Percentiles rank a stretch among this genome's conserved stretches.
Evolutionary conservation across 441 rosid genomes (phyloP).

Genomic region (Erodium texanum): DNA sequence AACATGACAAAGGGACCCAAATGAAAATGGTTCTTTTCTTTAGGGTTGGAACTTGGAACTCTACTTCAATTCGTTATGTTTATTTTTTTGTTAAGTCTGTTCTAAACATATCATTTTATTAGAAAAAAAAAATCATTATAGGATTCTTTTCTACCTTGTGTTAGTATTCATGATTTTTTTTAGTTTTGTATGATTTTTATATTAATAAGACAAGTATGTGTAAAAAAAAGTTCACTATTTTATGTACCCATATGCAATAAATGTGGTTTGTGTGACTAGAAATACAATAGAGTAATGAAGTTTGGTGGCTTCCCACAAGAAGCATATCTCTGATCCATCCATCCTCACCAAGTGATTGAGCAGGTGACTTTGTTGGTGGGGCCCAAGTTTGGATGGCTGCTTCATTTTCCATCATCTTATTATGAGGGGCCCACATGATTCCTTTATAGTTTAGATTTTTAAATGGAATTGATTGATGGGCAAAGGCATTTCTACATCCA

Average conservation of each 20-base stretch:
- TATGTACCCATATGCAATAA: no score
- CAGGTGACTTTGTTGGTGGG: background rate
- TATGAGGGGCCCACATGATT: background rate
- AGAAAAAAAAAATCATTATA: no score
- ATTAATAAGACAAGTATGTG: no score
- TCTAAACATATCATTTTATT: no score
- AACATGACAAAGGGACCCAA: conserved; percentile 35
- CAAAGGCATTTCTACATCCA: background rate
- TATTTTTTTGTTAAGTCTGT: no score
- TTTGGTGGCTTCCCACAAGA: background rate
- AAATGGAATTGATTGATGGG: conserved; percentile 18
- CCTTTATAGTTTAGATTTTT: conserved; percentile 6
- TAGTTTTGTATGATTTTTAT: no score
- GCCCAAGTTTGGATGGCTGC: background rate
- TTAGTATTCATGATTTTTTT: no score
- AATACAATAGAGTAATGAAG: background rate
- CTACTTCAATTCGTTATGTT: no score
- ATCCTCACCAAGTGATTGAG: background rate
- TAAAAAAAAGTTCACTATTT: no score
- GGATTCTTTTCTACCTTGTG: no score
- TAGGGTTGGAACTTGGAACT: background rate
- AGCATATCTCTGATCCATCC: background rate
- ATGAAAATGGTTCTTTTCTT: background rate
- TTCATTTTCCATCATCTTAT: no score
- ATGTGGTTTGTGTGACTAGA: background rate